A percentile compares a stretch with the other conserved stretches of the same genome.
Conservation (phyloP, 2,329 filamentous ascomycete genomes). For the Trichoderma oligosporum region DNA sequence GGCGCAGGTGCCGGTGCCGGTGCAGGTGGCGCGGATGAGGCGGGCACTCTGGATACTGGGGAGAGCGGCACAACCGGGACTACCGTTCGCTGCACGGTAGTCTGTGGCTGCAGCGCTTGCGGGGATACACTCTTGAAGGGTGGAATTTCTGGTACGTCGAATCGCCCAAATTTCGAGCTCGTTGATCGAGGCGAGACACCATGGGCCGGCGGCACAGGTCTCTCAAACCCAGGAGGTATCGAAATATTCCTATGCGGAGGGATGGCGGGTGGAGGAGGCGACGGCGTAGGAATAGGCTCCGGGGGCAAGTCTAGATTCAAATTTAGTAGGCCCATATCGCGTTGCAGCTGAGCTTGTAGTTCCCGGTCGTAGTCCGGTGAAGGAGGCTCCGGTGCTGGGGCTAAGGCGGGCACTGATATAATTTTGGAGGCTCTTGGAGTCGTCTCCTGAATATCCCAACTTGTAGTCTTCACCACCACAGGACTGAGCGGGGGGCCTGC, state of each 20-base stretch:
- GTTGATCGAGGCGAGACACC: conserved; percentile 34
- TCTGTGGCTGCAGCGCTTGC: conserved; percentile 22
- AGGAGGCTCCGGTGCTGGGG: conserved; percentile 44
- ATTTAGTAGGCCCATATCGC: conserved; percentile 57
- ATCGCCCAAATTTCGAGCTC: conserved; percentile 38
- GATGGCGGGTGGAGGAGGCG: conserved; percentile 6
- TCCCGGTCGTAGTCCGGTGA: conserved; percentile 59
- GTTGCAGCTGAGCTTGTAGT: conserved; percentile 60
- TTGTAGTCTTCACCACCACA: conserved; percentile 31
- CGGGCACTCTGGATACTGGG: conserved; percentile 1
- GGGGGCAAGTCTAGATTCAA: conserved; percentile 33
- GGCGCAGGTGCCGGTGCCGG: neutral
- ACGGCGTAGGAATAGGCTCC: conserved; percentile 12
- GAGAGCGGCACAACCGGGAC: conserved; percentile 12
- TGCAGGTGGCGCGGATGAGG: neutral
- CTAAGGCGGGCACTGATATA: conserved; percentile 34
- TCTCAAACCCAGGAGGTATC: conserved; percentile 25
- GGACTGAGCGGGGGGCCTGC: conserved; percentile 54
- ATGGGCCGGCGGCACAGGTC: conserved; percentile 35
- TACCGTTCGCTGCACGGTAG: conserved; percentile 24
- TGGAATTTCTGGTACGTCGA: conserved; percentile 53
- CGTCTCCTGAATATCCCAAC: conserved; percentile 35
- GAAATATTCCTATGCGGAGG: conserved; percentile 19
- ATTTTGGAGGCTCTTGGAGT: conserved; percentile 46
- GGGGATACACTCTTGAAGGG: conserved; percentile 45